Percentiles rank a stretch among this genome's conserved stretches.
phyloP scores from a whole-genome alignment of 2,329 filamentous ascomycete genomes.

The Plenodomus biglobosus region DNA sequence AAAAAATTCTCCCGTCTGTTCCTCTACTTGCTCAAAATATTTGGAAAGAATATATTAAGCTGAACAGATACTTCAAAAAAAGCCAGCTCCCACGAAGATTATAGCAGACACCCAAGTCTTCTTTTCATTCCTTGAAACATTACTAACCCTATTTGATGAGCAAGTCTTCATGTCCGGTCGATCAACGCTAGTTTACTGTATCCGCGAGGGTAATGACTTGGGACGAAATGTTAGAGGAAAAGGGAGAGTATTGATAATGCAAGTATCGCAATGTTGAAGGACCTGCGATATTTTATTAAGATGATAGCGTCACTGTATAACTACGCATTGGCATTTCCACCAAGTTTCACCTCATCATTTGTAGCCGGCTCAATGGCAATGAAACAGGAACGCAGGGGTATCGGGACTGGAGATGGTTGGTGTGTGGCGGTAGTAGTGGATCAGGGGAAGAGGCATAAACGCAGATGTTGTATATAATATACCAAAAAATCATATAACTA shows the following conservation, averaged over 20 bases:
- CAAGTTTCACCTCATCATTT: too few species aligned
- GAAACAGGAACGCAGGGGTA: too few species aligned
- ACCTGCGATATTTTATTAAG: slow-evolving; percentile 50
- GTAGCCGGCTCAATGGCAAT: too few species aligned
- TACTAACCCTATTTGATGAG: slow-evolving; percentile 71
- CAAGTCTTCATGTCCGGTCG: slow-evolving; percentile 75
- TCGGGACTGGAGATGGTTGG: too few species aligned
- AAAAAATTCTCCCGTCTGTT: too few species aligned
- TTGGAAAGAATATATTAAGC: slow-evolving; percentile 77
- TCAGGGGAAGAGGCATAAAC: too few species aligned
- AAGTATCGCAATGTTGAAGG: slow-evolving; percentile 82
- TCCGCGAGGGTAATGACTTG: too few species aligned
- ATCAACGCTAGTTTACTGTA: slow-evolving; percentile 70
- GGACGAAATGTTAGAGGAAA: slow-evolving; percentile 67
- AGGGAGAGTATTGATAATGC: slow-evolving; percentile 73
- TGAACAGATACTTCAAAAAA: slow-evolving; percentile 74
- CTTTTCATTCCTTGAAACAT: slow-evolving; percentile 79
- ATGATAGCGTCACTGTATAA: too few species aligned
- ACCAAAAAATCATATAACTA: slow-evolving; percentile 18
- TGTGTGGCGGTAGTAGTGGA: too few species aligned
- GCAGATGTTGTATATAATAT: slow-evolving; percentile 16
- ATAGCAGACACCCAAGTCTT: slow-evolving; percentile 77
- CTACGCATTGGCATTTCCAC: too few species aligned
- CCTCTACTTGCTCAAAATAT: slow-evolving; percentile 54
- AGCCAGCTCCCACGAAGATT: slow-evolving; percentile 74